Conservation (phyloP, 768 basidiomycete genomes). For the Phylloporus scabripes region DNA sequence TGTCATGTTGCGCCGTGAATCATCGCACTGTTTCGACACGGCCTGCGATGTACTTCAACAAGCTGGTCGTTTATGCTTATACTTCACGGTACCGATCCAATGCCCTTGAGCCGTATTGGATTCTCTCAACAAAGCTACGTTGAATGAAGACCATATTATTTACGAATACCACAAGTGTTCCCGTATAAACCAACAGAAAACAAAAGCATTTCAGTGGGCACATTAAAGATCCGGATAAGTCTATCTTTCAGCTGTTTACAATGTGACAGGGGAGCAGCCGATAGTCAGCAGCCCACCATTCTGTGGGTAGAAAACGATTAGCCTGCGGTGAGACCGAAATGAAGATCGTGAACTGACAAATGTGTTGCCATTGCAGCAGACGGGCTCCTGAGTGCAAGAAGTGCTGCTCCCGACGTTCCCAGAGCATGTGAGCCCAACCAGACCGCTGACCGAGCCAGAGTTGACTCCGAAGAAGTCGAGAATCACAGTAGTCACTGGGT, state of each 20-base stretch:
- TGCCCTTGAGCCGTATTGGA: no score
- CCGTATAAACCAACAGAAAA: neutral
- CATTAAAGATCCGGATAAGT: no score
- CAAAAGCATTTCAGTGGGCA: neutral
- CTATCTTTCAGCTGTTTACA: neutral
- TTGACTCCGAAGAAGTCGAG: conserved; percentile 1
- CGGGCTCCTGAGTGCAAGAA: conserved; percentile 9
- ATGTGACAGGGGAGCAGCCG: neutral
- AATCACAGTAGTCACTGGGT: neutral
- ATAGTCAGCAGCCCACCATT: neutral
- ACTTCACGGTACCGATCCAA: no score
- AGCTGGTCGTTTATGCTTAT: no score
- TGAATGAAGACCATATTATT: no score
- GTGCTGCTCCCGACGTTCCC: neutral
- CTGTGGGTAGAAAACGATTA: neutral
- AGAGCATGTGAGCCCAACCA: conserved; percentile 8
- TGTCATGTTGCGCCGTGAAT: no score
- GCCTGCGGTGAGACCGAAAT: neutral
- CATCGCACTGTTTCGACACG: no score
- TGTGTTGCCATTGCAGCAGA: conserved; percentile 14
- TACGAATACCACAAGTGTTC: neutral
- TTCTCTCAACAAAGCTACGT: no score
- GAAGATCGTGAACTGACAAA: conserved; percentile 1
- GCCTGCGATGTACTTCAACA: no score
- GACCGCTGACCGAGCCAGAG: neutral